These are phyloP conservation scores for Venturiaceae sp. DNA, from an alignment of 2,329 filamentous ascomycete species.

Conservation along the genomic window DNA sequence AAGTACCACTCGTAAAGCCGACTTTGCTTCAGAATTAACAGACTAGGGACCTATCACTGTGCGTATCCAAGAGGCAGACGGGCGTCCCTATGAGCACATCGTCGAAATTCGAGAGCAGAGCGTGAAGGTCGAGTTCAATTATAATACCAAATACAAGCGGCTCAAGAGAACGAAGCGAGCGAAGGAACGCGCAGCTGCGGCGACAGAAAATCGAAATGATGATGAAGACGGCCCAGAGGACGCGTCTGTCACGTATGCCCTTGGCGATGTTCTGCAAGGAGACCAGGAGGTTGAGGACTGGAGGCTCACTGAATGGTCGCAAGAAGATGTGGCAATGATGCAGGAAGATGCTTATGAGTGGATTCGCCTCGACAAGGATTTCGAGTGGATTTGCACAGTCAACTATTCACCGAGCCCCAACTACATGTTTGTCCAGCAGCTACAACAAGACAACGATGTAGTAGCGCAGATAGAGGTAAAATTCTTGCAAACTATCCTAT, in stretches of 20 bases:
- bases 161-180: slow-evolving; percentile 79
- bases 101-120: slow-evolving; percentile 85
- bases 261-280: slow-evolving; percentile 81
- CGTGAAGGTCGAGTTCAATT: slow-evolving; percentile 86
- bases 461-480: slow-evolving; percentile 67
- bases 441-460: slow-evolving; percentile 94
- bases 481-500: slow-evolving; percentile 13
- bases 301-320: slow-evolving; percentile 80
- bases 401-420: slow-evolving; percentile 68
- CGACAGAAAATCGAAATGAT: slow-evolving; percentile 46
- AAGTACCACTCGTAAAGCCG: not conserved
- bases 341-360: slow-evolving; percentile 95
- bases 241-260: slow-evolving; percentile 77
- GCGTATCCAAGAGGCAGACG: slow-evolving; percentile 93
- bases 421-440: slow-evolving; percentile 96
- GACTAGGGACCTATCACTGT: slow-evolving; percentile 75
- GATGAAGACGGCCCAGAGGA: slow-evolving; percentile 60
- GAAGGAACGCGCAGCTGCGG: slow-evolving; percentile 63
- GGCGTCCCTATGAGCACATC: slow-evolving; percentile 96
- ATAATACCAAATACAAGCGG: slow-evolving; percentile 98
- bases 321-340: slow-evolving; percentile 84
- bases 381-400: slow-evolving; percentile 91
- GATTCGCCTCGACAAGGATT: slow-evolving; percentile 96
- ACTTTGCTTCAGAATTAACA: not conserved
- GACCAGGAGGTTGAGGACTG: slow-evolving; percentile 75